Evolutionary conservation across 352 stramenopile species (phyloP).

Genomic region (Phytophthora pisi): DNA sequence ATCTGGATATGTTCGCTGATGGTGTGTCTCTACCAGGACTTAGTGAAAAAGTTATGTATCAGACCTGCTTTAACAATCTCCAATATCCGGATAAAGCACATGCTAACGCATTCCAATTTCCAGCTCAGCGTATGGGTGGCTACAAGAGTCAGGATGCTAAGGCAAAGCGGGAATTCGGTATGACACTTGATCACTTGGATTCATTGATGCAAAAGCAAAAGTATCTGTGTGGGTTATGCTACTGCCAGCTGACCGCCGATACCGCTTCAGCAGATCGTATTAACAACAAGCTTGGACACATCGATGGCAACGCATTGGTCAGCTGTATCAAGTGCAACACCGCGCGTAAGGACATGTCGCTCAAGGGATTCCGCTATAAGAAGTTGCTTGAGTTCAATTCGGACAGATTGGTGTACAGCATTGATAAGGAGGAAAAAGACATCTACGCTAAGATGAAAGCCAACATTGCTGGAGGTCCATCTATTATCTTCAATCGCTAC

Average conservation of each 20-base stretch:
- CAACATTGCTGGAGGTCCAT: constrained; percentile 5
- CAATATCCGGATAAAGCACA: too few species aligned
- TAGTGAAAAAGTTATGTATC: too few species aligned
- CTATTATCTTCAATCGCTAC: too few species aligned
- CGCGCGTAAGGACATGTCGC: constrained; percentile 32
- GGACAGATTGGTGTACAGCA: neutral
- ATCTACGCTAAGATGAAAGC: constrained; percentile 8
- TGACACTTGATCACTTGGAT: constrained; percentile 28
- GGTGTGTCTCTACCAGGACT: too few species aligned
- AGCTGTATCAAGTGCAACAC: constrained; percentile 33
- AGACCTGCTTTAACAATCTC: too few species aligned
- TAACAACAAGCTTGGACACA: too few species aligned
- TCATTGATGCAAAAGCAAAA: constrained; percentile 17
- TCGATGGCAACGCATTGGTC: constrained; percentile 21
- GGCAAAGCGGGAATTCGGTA: constrained; percentile 22
- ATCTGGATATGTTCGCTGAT: too few species aligned
- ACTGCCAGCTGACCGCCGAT: constrained; percentile 16
- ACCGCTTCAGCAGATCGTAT: constrained; percentile 33
- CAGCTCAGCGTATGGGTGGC: too few species aligned
- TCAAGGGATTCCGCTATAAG: constrained; percentile 17
- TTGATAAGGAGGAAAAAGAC: constrained; percentile 7
- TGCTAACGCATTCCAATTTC: too few species aligned
- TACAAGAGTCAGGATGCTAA: too few species aligned
- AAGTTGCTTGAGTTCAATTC: constrained; percentile 31
- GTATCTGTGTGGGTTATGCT: constrained; percentile 28